A percentile compares a stretch with the other conserved stretches of the same genome.
Conservation (phyloP, 345 rosid genomes). For the Eucalyptus brandiana region DNA sequence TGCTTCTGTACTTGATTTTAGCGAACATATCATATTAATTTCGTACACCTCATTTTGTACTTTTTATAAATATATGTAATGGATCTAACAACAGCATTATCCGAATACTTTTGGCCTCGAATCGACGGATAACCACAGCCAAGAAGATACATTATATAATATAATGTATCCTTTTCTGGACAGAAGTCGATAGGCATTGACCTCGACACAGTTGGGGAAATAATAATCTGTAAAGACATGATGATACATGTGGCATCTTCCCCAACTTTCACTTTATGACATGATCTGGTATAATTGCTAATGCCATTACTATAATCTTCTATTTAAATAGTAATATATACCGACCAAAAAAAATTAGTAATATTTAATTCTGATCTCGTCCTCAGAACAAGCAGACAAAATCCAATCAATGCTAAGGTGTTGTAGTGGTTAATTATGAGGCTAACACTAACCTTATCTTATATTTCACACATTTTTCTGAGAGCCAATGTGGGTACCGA, state of each 20-base stretch:
- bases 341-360: neutral
- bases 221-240: neutral
- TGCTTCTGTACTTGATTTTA: neutral
- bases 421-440: neutral
- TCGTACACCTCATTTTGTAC: neutral
- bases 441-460: neutral
- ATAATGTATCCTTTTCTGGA: neutral
- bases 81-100: neutral
- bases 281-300: constrained; percentile 20
- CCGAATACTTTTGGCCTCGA: constrained; percentile 2
- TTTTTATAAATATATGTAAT: neutral
- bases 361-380: neutral
- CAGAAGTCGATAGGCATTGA: neutral
- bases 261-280: constrained; percentile 10
- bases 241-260: neutral
- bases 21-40: neutral
- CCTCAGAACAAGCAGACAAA: neutral
- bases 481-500: neutral
- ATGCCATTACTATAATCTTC: neutral
- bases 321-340: neutral
- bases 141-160: neutral
- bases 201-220: neutral
- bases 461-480: neutral
- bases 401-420: neutral
- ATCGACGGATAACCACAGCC: neutral